Evolutionary conservation across 73 alveolate genomes (phyloP).

Genomic region (Urostyla sp.): DNA sequence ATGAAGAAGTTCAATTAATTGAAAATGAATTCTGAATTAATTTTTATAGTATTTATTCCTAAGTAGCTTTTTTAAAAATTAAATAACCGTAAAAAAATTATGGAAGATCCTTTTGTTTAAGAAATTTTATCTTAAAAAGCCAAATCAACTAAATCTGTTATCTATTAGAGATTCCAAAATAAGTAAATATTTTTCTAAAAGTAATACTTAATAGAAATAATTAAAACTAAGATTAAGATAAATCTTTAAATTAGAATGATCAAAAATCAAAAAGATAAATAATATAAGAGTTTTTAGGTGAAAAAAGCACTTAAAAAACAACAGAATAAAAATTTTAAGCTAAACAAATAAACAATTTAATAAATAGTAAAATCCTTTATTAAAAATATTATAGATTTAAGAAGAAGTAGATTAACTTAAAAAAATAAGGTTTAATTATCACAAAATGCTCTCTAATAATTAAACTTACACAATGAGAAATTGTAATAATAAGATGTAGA

Average conservation of each 20-base stretch:
- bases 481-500: not conserved
- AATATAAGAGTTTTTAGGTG: not conserved
- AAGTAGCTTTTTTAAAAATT: not conserved
- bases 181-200: not conserved
- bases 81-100: not conserved
- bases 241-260: not conserved
- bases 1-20: no score
- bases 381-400: not conserved
- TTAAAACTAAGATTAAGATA: not conserved
- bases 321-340: not conserved
- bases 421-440: not conserved
- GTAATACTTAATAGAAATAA: not conserved
- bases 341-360: not conserved
- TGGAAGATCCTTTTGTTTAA: slow-evolving; percentile 11
- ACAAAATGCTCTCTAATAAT: not conserved
- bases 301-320: not conserved
- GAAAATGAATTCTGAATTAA: no score
- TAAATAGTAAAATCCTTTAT: slow-evolving; percentile 7
- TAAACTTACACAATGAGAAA: no score
- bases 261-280: not conserved
- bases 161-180: slow-evolving; percentile 16
- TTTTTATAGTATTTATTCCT: not conserved
- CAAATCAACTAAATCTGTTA: slow-evolving; percentile 22
- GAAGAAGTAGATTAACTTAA: not conserved
- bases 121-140: slow-evolving; percentile 13